Evolutionary conservation across 768 basidiomycete genomes (phyloP).

Genomic region (Hygrophorus russula): DNA sequence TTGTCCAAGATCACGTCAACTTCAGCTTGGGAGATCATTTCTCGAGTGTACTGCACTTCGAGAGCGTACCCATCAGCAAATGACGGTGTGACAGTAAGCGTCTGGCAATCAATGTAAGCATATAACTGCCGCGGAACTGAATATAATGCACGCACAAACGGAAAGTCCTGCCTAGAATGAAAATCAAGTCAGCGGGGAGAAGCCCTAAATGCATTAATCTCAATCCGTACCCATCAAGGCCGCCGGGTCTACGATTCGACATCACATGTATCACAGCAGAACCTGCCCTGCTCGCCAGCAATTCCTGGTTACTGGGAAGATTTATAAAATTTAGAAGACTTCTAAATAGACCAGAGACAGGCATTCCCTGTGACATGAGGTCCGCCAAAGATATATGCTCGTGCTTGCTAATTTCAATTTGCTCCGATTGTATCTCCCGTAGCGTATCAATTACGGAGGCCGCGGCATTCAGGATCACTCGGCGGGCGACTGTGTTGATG

Average conservation of each 20-base stretch:
- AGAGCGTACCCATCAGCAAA: not conserved
- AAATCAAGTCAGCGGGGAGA: not conserved
- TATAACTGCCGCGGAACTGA: not conserved
- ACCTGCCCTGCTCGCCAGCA: no score
- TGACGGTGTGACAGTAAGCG: not conserved
- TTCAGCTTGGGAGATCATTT: no score
- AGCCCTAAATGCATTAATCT: no score
- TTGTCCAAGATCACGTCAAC: no score
- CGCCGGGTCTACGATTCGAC: not conserved
- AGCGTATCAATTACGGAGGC: not conserved
- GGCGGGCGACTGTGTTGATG: slow-evolving; percentile 3
- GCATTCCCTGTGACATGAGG: not conserved
- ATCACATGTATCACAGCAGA: no score
- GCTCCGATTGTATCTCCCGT: not conserved
- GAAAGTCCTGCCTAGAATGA: not conserved
- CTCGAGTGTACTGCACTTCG: no score
- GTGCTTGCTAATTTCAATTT: slow-evolving; percentile 3
- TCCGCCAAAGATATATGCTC: not conserved
- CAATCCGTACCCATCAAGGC: not conserved
- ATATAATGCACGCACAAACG: no score
- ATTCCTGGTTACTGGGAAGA: not conserved
- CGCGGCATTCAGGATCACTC: not conserved
- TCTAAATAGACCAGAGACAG: not conserved
- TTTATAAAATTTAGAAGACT: slow-evolving; percentile 1
- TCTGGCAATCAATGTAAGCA: not conserved